Evolutionary conservation across 805 yeast species (phyloP), one percentile per base, ranked within the genome.

Genomic region (Isabelozyma pseudorhagii): DNA sequence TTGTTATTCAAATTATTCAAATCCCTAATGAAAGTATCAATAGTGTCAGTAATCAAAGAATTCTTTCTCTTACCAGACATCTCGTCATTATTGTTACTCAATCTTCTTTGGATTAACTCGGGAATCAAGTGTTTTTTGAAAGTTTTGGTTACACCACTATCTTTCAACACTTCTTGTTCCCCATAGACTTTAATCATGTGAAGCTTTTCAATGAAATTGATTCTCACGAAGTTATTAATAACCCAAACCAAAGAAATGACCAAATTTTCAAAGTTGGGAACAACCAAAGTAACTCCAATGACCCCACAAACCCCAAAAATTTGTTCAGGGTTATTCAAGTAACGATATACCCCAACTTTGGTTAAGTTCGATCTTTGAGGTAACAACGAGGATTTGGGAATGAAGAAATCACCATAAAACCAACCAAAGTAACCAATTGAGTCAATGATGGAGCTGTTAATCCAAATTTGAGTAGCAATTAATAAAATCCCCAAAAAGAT

Each of bases 371-470:
- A 67, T 49, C 72, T 74, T 21, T 72, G 72, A 5, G 65, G 62
- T 54, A 63, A 58, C 29, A 55, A 47, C 5, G 59, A 50, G 15
- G 78, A 71, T 46, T 75, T 79, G 38, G 87, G 82, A 50, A 86
- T 69, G 66, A 87, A 88, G 67, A 88, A 88, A 64, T 88, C 96
- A 50, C 96, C 96, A 64, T 85, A 88, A 59, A 87, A 88, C 94
- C 94, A 88, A n/a, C 96, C 94, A 66, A 84, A 87, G 52, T 85
- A 86, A 2, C 93, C 93, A 54, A 88, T 82, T 45, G 87, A 82
- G 42, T 81, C 80, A 54, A 83, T 77, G 38, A 87, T 86, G 29
- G 89, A 86, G 21, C 75, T 58, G 55, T 86, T 82, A 36, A 89
- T 85, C 86, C 89, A 83, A 14, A 78, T 62, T 58, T 88, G 96